Evolutionary conservation across 768 basidiomycete species (phyloP).

Genomic region (Lepiota venenata): DNA sequence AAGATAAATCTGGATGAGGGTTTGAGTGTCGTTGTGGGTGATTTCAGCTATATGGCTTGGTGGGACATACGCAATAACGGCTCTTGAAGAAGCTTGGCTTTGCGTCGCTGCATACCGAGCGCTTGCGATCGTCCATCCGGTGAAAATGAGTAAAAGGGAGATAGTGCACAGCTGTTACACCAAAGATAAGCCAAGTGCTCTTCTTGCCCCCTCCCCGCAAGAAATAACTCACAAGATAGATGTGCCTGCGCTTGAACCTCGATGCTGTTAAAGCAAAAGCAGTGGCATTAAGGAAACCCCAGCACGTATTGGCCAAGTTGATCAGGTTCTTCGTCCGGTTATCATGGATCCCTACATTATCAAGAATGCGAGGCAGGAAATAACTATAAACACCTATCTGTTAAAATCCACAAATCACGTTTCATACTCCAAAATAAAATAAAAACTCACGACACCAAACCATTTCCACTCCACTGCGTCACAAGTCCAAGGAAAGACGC

Average conservation of each 20-base stretch:
- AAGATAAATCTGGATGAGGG: conserved; percentile 44
- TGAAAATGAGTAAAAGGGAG: conserved; percentile 43
- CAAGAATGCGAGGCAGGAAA: conserved; percentile 52
- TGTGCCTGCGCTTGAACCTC: conserved; percentile 42
- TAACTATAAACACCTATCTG: conserved; percentile 28
- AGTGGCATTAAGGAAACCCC: conserved; percentile 54
- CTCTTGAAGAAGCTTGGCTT: conserved; percentile 41
- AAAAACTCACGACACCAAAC: conserved; percentile 44
- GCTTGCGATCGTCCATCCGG: conserved; percentile 53
- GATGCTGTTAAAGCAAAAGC: conserved; percentile 46
- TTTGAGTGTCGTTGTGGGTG: not conserved
- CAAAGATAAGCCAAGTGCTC: not conserved
- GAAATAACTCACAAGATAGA: conserved; percentile 40
- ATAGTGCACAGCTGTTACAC: conserved; percentile 37
- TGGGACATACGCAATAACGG: conserved; percentile 41
- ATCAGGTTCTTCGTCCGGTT: conserved; percentile 53
- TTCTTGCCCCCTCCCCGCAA: not conserved
- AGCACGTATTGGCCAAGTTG: conserved; percentile 51
- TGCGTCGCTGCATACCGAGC: conserved; percentile 40
- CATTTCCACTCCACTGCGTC: conserved; percentile 66
- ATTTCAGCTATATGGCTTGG: not conserved
- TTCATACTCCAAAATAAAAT: not conserved
- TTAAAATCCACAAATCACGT: not conserved
- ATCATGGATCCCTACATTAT: conserved; percentile 47
- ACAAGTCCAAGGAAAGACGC: conserved; percentile 49